phyloP scores from a whole-genome alignment of 2,329 filamentous ascomycete genomes.

The Botrytis porri region DNA sequence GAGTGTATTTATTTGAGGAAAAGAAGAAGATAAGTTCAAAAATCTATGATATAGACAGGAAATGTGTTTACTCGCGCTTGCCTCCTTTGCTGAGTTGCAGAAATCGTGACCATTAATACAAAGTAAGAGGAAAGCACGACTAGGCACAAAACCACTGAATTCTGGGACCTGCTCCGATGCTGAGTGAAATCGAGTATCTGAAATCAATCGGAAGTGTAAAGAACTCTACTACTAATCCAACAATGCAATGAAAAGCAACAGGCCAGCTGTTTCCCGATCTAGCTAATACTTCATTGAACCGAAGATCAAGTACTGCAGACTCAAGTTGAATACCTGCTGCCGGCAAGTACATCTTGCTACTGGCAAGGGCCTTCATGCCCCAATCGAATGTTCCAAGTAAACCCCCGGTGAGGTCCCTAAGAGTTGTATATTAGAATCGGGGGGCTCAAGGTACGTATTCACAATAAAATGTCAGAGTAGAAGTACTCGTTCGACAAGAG shows the following conservation, averaged over 20 bases:
- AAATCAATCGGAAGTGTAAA: neutral
- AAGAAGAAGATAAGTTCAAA: neutral
- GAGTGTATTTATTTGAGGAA: conserved; percentile 4
- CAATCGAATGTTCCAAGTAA: neutral
- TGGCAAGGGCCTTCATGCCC: neutral
- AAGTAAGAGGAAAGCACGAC: neutral
- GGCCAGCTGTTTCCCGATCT: no score
- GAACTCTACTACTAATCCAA: neutral
- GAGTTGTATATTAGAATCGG: neutral
- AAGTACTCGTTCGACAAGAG: neutral
- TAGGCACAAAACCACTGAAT: neutral
- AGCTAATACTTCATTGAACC: neutral
- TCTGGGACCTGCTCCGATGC: neutral
- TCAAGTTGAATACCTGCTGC: neutral
- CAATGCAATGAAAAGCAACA: neutral
- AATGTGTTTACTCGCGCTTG: neutral
- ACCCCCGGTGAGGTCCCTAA: neutral
- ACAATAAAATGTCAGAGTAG: neutral
- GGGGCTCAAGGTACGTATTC: neutral
- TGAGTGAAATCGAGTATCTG: neutral
- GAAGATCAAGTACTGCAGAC: neutral
- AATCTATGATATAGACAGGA: neutral
- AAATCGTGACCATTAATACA: neutral
- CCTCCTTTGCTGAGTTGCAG: neutral
- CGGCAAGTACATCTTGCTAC: conserved; percentile 57